A percentile compares a stretch with the other conserved stretches of the same genome.
These are phyloP conservation scores for Boletus subparvulus DNA, from an alignment of 768 basidiomycete species.

Conservation along the genomic window DNA sequence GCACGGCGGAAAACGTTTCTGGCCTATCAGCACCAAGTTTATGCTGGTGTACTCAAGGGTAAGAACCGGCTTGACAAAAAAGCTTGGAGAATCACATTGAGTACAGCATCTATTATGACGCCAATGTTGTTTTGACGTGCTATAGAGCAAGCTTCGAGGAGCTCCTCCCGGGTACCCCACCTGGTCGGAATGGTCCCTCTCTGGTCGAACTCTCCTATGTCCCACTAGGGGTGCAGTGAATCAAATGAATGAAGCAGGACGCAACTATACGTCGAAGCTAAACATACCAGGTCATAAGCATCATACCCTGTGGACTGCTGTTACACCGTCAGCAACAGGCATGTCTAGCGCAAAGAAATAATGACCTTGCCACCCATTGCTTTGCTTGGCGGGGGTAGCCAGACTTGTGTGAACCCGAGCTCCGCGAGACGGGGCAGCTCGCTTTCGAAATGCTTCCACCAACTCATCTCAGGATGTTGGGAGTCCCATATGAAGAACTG, in stretches of 20 bases:
- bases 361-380: slow-evolving; percentile 56
- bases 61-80: slow-evolving; percentile 3
- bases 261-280: too few species aligned
- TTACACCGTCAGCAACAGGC: slow-evolving; percentile 4
- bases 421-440: slow-evolving; percentile 62
- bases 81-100: slow-evolving; percentile 59
- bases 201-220: slow-evolving; percentile 81
- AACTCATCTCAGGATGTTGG: slow-evolving; percentile 54
- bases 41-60: slow-evolving; percentile 46
- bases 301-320: slow-evolving; percentile 80
- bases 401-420: slow-evolving; percentile 76
- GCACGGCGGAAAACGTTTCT: slow-evolving; percentile 69
- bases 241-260: neutral
- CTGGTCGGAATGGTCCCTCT: slow-evolving; percentile 69
- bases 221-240: slow-evolving; percentile 57
- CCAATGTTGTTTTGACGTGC: slow-evolving; percentile 71
- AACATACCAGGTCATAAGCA: slow-evolving; percentile 75
- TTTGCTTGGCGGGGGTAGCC: slow-evolving; percentile 85
- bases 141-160: slow-evolving; percentile 63
- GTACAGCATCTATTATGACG: slow-evolving; percentile 81
- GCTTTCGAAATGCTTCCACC: slow-evolving; percentile 76
- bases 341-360: neutral
- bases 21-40: slow-evolving; percentile 80
- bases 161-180: slow-evolving; percentile 86
- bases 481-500: slow-evolving; percentile 89